Evolutionary conservation across 2,329 filamentous ascomycete species (phyloP), one percentile per base, ranked within the genome.

Genomic region (Trichoderma afroharzianum): DNA sequence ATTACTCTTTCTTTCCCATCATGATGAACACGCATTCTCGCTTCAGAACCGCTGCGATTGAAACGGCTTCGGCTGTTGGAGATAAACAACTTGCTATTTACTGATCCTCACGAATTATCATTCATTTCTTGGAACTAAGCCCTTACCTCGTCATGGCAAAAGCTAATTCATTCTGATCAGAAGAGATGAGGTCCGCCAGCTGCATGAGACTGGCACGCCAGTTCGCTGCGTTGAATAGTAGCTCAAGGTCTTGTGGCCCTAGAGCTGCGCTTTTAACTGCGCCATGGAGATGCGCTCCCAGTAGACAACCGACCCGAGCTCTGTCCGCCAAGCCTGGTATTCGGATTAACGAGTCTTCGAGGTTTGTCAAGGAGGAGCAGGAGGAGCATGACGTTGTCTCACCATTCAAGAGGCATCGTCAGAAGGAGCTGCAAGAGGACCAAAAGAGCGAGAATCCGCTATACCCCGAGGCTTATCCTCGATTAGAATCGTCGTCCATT

Each of bases 11-110:
- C 28, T 63, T 70, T 76, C 72, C 12, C 50, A 61, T 64, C 62
- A 81, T 85, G 83, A 85, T 85, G 82, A 84, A 76, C 68, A 79
- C 76, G 81, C 81, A 81, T 79, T 76, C 72, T 82, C 81, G 81
- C 81, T 82, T 83, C 82, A 85, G 83, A 84, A 85, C 83, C 83
- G 83, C 83, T 85, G 83, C 83, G 83, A 82, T 83, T 84, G 82
- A 85, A 81, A 79, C 81, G 79, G 82, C 79, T 80, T 33, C 28
- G 57, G 76, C 81, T 81, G 82, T 81, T 81, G 57, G 74, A 83
- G 83, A 84, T 82, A 79, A 53, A 80, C 70, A 83, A 78, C 76
- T 78, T 80, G 82, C 83, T 78, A 79, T 77, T 76, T 43, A 76
- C 82, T 84, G 82, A 83, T 68, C 39, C 72, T 74, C 24, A 59